A percentile compares a stretch with the other conserved stretches of the same genome.
phyloP scores from a whole-genome alignment of 768 basidiomycete species.

The Leucocoprinus birnbaumii region DNA sequence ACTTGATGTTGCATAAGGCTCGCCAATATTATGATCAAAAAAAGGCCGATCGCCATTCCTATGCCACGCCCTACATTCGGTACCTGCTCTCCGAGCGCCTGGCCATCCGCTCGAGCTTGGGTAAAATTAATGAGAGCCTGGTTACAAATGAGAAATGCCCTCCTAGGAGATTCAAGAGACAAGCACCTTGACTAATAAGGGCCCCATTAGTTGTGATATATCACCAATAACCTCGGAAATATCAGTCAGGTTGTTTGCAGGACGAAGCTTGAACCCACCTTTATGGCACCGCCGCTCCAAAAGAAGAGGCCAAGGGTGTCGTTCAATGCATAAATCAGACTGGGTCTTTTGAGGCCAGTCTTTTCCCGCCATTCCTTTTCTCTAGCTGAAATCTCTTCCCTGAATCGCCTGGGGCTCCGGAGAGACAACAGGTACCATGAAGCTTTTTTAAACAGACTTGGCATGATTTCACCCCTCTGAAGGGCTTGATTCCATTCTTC shows the following conservation, averaged over 20 bases:
- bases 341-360: conserved; percentile 44
- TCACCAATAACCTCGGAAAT: conserved; percentile 53
- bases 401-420: conserved; percentile 17
- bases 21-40: conserved; percentile 43
- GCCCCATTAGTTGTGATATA: conserved; percentile 58
- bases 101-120: conserved; percentile 41
- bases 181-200: conserved; percentile 54
- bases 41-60: conserved; percentile 56
- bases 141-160: neutral
- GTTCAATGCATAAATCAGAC: conserved; percentile 58
- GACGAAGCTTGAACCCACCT: conserved; percentile 30
- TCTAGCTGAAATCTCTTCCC: conserved; percentile 22
- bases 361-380: conserved; percentile 43
- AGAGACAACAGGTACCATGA: conserved; percentile 39
- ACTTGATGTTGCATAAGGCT: conserved; percentile 66
- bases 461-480: conserved; percentile 38
- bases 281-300: conserved; percentile 62
- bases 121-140: conserved; percentile 62
- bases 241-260: neutral
- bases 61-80: conserved; percentile 53
- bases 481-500: conserved; percentile 54
- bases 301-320: conserved; percentile 56
- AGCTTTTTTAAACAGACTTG: conserved; percentile 33
- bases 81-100: conserved; percentile 26
- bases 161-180: neutral